Evolutionary conservation across 768 basidiomycete genomes (phyloP), one percentile per base, ranked within the genome.

Genomic region (Termitomyces heimii): DNA sequence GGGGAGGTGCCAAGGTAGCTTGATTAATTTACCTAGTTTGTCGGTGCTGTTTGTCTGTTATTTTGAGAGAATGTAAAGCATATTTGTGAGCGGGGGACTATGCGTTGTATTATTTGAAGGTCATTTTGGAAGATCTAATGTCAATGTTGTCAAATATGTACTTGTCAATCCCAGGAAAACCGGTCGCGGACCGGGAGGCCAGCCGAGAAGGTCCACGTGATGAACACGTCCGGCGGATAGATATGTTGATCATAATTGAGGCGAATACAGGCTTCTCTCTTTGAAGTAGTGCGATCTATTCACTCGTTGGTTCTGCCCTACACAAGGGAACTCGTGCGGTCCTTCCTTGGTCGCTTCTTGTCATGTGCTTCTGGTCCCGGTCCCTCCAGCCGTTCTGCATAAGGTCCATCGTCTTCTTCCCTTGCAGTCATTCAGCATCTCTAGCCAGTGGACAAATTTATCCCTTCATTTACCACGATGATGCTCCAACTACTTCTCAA

Each of bases 1-100:
- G 83, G 84, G 80, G 79, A 48, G 73, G 71, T 46, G 77, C 75
- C 28, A 80, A 78, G 64, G 71, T 70, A 40, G 68, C 64, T 31
- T 70, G 56, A 65, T 60, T 4, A 40, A 45, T 47, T 20, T 8
- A 20, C 46, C 7, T 5, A 16, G 22, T 32, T 16, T 51, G 31
- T 43, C 28, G n/a, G 32, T n/a, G 22, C 5, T n/a, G 3, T 40
- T 9, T 6, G 50, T 50, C 24, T 9, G 16, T 40, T 20, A 39
- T 52, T 52, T 37, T 20, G 26, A 52, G 26, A 52, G 35, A 39
- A 40, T 52, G 51, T 29, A 18, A 28, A 51, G 9, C 2, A n/a
- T 52, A 39, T 52, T 18, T 8, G 39, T 35, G 39, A 28, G 34
- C 35, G 46, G 20, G 50, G 26, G 40, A 13, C 29, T 12, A 50